Evolutionary conservation across 768 basidiomycete genomes (phyloP).

Genomic region (Tylopilus subfusipes): DNA sequence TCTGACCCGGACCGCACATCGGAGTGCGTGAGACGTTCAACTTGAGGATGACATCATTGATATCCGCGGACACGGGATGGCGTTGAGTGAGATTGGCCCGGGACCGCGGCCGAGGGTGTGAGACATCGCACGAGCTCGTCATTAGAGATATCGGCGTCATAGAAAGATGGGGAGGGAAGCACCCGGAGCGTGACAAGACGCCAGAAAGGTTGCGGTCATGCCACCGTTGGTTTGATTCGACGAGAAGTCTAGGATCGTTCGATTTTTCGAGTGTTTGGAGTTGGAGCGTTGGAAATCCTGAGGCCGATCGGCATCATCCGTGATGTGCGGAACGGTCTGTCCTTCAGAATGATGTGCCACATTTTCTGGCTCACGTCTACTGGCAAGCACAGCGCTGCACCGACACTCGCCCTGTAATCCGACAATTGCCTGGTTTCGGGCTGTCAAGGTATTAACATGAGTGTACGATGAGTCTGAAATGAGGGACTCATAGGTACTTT

Average conservation of each 20-base stretch:
- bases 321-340: no score
- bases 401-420: no score
- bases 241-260: background rate
- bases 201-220: slow-evolving; percentile 5
- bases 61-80: slow-evolving; percentile 17
- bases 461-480: no score
- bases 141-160: slow-evolving; percentile 18
- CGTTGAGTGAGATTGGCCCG: slow-evolving; percentile 4
- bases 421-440: no score
- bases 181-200: slow-evolving; percentile 12
- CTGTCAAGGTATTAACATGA: no score
- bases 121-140: slow-evolving; percentile 21
- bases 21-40: background rate
- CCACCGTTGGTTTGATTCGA: background rate
- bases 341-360: no score
- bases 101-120: slow-evolving; percentile 4
- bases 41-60: slow-evolving; percentile 2
- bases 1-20: no score
- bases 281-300: slow-evolving; percentile 1
- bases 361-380: no score
- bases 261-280: slow-evolving; percentile 14
- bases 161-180: slow-evolving; percentile 8
- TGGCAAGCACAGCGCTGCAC: no score
- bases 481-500: no score
- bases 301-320: no score